phyloP scores from a whole-genome alignment of 2,329 filamentous ascomycete species.

The Lasiodiplodia sp. region DNA sequence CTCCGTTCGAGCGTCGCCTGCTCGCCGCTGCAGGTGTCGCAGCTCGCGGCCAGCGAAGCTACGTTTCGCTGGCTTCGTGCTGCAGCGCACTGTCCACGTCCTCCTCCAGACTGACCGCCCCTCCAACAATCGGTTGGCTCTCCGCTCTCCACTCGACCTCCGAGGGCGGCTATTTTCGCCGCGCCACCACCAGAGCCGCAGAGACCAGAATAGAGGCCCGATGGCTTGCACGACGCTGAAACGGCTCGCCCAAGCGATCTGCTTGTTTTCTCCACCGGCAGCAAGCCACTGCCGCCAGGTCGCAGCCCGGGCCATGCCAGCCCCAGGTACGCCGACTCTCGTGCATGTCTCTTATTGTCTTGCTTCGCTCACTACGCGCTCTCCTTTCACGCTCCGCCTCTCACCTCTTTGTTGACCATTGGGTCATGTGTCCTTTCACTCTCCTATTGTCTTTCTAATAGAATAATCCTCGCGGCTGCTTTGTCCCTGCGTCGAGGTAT shows the following conservation, averaged over 20 bases:
- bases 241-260: conserved; percentile 48
- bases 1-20: conserved; percentile 20
- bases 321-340: conserved; percentile 45
- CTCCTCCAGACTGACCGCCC: conserved; percentile 44
- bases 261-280: conserved; percentile 48
- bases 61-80: conserved; percentile 34
- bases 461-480: conserved; percentile 24
- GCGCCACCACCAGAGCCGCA: conserved; percentile 43
- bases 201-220: conserved; percentile 52
- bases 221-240: conserved; percentile 50
- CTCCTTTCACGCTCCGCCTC: conserved; percentile 29
- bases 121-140: conserved; percentile 49
- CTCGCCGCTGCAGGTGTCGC: conserved; percentile 20
- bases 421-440: conserved; percentile 41
- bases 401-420: conserved; percentile 45
- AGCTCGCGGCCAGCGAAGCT: conserved; percentile 18
- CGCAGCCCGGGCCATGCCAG: conserved; percentile 47
- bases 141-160: conserved; percentile 41
- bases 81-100: conserved; percentile 45
- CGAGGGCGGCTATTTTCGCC: conserved; percentile 48
- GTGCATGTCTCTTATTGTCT: conserved; percentile 32
- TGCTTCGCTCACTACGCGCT: conserved; percentile 31
- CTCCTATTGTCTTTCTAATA: conserved; percentile 37
- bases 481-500: conserved; percentile 32
- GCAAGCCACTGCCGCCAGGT: conserved; percentile 37